These are phyloP conservation scores for Pichia sp. DNA, from an alignment of 1,139 yeast genomes.

Conservation along the genomic window DNA sequence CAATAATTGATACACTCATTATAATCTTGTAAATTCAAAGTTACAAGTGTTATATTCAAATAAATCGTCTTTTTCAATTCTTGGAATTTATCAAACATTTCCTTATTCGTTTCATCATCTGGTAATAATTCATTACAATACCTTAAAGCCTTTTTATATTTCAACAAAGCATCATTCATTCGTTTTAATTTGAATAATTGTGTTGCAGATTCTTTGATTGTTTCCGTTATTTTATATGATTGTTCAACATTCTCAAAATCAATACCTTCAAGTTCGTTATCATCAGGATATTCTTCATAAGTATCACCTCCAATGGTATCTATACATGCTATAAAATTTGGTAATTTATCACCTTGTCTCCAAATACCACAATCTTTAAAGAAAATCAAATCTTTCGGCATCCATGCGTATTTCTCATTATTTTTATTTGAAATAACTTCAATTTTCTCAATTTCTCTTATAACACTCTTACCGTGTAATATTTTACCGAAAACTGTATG, in stretches of 20 bases:
- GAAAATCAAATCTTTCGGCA: conserved; percentile 35
- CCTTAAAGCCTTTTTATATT: conserved; percentile 56
- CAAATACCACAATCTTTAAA: conserved; percentile 64
- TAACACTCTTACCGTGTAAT: conserved; percentile 59
- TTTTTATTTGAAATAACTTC: conserved; percentile 29
- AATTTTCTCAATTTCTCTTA: conserved; percentile 55
- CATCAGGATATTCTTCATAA: conserved; percentile 72
- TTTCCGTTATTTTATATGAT: conserved; percentile 43
- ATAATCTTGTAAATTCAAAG: conserved; percentile 41
- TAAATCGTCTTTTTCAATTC: conserved; percentile 55
- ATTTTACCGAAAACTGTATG: conserved; percentile 73
- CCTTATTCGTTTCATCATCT: conserved; percentile 57
- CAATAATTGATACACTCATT: conserved; percentile 45
- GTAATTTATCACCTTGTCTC: conserved; percentile 45
- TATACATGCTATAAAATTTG: conserved; percentile 56
- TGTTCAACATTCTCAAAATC: conserved; percentile 38
- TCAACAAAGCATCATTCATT: conserved; percentile 45
- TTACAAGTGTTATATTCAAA: conserved; percentile 50
- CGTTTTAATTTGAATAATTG: conserved; percentile 48
- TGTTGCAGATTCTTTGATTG: conserved; percentile 62
- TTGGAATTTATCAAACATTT: conserved; percentile 41
- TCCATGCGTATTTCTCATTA: conserved; percentile 28
- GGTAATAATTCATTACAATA: conserved; percentile 68
- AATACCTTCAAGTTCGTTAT: conserved; percentile 48
- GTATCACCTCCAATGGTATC: conserved; percentile 58